These are phyloP conservation scores for Chaetomiaceae sp. DNA, from an alignment of 2,329 filamentous ascomycete species.

Conservation along the genomic window DNA sequence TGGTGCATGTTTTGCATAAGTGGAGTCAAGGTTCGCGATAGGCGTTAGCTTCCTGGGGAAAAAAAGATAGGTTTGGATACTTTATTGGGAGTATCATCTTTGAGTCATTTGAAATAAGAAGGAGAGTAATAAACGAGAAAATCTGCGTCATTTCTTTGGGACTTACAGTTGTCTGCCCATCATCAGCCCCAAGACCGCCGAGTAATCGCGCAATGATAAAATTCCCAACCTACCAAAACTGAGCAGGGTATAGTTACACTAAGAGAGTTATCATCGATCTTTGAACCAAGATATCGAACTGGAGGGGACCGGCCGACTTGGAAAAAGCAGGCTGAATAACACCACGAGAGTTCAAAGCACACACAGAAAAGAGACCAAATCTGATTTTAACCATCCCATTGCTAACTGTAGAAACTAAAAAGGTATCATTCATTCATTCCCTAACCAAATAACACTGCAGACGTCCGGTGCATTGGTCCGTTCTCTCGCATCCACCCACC, in stretches of 20 bases:
- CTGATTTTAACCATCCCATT: background rate
- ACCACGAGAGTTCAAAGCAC: background rate
- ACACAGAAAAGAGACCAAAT: background rate
- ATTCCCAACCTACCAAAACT: too few relatives aligned
- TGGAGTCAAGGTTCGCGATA: background rate
- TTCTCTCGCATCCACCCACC: background rate
- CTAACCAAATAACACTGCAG: slow-evolving; percentile 11
- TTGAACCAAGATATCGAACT: too few relatives aligned
- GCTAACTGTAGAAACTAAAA: slow-evolving; percentile 1
- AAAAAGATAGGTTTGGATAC: background rate
- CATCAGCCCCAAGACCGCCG: too few relatives aligned
- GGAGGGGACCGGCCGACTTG: too few relatives aligned
- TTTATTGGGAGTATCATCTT: background rate
- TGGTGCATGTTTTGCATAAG: background rate
- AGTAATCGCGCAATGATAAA: too few relatives aligned
- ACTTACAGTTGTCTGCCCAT: too few relatives aligned
- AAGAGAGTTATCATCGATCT: too few relatives aligned
- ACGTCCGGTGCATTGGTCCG: background rate
- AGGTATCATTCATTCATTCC: slow-evolving; percentile 18
- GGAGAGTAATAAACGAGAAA: background rate
- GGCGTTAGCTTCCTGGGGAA: background rate
- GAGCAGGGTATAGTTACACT: too few relatives aligned
- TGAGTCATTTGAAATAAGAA: background rate
- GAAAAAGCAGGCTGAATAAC: too few relatives aligned
- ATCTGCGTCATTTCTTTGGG: too few relatives aligned